Evolutionary conservation across 23 red algal genomes (phyloP).

Genomic region (Cyanidiococcus yangmingshanensis): DNA sequence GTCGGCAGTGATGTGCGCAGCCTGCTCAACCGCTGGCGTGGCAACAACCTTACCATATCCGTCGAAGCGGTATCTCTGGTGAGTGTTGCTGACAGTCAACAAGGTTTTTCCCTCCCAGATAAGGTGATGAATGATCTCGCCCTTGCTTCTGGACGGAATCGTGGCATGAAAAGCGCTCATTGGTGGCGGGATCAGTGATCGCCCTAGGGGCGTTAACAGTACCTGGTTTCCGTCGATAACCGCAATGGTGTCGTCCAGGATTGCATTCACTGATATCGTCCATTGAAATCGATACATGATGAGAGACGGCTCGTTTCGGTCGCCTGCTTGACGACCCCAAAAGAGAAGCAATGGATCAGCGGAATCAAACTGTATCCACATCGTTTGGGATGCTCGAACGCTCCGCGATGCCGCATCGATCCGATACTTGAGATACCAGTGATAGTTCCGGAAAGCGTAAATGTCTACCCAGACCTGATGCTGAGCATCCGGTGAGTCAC

Average conservation of each 20-base stretch:
- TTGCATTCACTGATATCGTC: background rate
- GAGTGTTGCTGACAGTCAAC: background rate
- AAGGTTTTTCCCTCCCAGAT: background rate
- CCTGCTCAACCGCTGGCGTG: background rate
- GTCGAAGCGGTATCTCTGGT: background rate
- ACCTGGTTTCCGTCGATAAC: slow-evolving; percentile 4
- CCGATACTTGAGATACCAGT: slow-evolving; percentile 12
- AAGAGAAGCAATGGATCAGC: background rate
- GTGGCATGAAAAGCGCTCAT: background rate
- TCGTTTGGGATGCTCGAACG: background rate
- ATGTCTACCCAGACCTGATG: background rate
- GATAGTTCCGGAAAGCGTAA: slow-evolving; percentile 11
- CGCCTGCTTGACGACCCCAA: background rate
- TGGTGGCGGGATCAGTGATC: background rate
- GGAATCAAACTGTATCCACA: slow-evolving; percentile 2
- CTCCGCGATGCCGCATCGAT: background rate
- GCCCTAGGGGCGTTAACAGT: background rate
- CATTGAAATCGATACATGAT: background rate
- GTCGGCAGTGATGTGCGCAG: background rate
- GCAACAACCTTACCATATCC: background rate
- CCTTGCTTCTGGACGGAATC: background rate
- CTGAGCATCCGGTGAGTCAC: background rate
- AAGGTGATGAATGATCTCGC: background rate
- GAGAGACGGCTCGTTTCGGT: background rate
- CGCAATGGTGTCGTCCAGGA: background rate